A percentile compares a stretch with the other conserved stretches of the same genome.
phyloP scores from a whole-genome alignment of 2,329 filamentous ascomycete species.

The Colletotrichum acutatum region DNA sequence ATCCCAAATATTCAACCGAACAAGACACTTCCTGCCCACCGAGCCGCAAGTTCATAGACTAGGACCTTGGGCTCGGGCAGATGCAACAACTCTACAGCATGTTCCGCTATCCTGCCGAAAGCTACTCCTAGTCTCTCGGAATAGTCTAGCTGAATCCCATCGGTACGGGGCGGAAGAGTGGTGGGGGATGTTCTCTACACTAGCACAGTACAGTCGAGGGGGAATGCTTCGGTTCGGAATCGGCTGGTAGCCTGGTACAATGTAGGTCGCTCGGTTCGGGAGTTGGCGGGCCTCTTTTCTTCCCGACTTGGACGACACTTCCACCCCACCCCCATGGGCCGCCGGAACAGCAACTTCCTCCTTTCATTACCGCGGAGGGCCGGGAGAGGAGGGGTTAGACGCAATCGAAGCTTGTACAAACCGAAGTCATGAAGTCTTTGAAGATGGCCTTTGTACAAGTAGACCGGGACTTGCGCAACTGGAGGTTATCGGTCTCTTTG shows the following conservation, averaged over 20 bases:
- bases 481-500: not conserved
- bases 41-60: not conserved
- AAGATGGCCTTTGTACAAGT: not conserved
- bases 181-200: not conserved
- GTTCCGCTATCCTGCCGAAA: too few species aligned
- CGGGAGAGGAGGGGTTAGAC: not conserved
- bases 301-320: not conserved
- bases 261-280: not conserved
- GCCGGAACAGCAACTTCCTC: not conserved
- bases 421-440: too few species aligned
- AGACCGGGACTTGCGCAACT: not conserved
- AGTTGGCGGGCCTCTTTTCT: not conserved
- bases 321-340: not conserved
- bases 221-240: conserved; percentile 8
- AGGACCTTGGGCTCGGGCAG: not conserved
- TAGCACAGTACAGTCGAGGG: not conserved
- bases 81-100: not conserved
- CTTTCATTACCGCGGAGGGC: not conserved
- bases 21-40: not conserved
- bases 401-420: too few species aligned
- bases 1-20: not conserved
- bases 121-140: not conserved
- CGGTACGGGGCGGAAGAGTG: conserved; percentile 1
- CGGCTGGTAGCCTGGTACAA: not conserved
- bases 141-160: not conserved